phyloP scores from a whole-genome alignment of 805 yeast genomes.

The Ogataea sp. region DNA sequence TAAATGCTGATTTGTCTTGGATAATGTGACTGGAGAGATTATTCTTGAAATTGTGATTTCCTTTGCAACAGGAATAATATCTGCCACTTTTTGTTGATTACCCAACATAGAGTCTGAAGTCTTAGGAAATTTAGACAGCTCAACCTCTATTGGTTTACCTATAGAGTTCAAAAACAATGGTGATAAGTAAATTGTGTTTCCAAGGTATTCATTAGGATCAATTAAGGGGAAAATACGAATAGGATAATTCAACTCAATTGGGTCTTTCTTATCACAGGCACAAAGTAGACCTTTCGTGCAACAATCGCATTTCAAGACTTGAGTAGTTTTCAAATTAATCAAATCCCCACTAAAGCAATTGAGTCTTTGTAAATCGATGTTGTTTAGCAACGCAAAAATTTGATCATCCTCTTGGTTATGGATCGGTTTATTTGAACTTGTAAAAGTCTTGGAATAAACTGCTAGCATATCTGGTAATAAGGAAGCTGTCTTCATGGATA shows the following conservation, averaged over 20 bases:
- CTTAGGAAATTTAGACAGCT: not conserved
- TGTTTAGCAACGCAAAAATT: slow-evolving; percentile 35
- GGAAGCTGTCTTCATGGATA: not conserved
- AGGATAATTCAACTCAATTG: slow-evolving; percentile 9
- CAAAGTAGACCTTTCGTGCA: slow-evolving; percentile 10
- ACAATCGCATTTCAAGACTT: slow-evolving; percentile 5
- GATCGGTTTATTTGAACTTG: not conserved
- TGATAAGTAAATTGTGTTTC: slow-evolving; percentile 43
- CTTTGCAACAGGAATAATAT: slow-evolving; percentile 40
- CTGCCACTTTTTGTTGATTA: slow-evolving; percentile 12
- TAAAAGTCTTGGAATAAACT: not conserved
- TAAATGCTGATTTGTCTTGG: slow-evolving; percentile 50
- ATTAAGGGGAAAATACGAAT: slow-evolving; percentile 49
- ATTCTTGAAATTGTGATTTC: slow-evolving; percentile 60
- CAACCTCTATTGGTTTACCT: slow-evolving; percentile 23
- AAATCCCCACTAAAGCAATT: slow-evolving; percentile 68
- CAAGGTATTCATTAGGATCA: slow-evolving; percentile 47
- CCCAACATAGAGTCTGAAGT: not conserved
- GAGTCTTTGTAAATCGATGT: slow-evolving; percentile 43
- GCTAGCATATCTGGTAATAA: not conserved
- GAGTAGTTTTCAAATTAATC: slow-evolving; percentile 25
- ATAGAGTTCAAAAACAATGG: slow-evolving; percentile 53
- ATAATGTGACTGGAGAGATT: slow-evolving; percentile 62
- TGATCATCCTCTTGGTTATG: slow-evolving; percentile 34
- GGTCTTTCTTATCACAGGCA: slow-evolving; percentile 6